Base-by-base conservation (phyloP, 495 filamentous ascomycete genomes). In the Annulohypoxylon moriforme region DNA sequence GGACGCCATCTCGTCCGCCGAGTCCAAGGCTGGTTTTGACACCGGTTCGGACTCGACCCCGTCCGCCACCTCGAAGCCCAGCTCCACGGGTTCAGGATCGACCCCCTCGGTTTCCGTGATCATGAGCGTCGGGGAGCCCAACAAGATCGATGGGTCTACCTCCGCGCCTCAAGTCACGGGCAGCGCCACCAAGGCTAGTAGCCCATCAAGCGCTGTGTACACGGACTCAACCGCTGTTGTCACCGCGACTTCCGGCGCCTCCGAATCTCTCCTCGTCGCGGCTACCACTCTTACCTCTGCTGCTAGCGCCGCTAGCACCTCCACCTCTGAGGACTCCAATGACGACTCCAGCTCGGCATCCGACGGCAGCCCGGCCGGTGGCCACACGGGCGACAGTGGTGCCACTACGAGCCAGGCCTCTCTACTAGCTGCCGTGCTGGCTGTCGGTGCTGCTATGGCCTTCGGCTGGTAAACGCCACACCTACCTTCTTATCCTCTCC, bases 381-480 rank as follows among this genome's bases (percentile, higher is more conserved):
- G 62, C 34, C 36, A 44, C 14, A 55, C 69, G 3, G 40, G 36
- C 10, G 49, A 61, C 1, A 53, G 49, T 10, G 61, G 56, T 2
- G 72, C 66, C 22, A 44, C 69, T 0, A 60, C 55, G 11, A 60
- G 62, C 44, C 56, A 70, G 18, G 63, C 76, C 33, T 74, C 76
- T 4, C 42, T 76, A 24, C 65, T 78, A 9, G 74, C 68, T 5
- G 71, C 74, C 20, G 56, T 75, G 14, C 33, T 78, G 29, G 76
- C 74, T 25, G 67, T 76, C 25, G 66, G 61, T 4, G 68, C 63
- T 14, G 71, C 74, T 14, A 67, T 76, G 46, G 63, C 61, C 38
- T 69, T 76, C 2, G 69, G 76, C 42, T 73, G 72, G 59, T 78
- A 67, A 69, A 22, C 25, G 9, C 2, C 55, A 31, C 14, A 13